Conservation (phyloP, 768 basidiomycete species). For the Tylopilus vinaceipallidus region DNA sequence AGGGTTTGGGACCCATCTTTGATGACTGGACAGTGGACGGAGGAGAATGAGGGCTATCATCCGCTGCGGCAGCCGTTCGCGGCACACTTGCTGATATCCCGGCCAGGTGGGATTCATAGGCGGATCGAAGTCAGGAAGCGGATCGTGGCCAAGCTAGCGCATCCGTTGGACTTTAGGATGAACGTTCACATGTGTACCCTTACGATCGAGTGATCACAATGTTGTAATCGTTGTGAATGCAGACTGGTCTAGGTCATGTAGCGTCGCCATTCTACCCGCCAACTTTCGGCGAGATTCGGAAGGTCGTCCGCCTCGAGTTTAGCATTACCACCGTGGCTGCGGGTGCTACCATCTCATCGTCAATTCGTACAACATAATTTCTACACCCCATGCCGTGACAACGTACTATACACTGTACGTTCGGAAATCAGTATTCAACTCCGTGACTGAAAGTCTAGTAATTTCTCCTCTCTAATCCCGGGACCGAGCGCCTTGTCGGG, state of each 20-base stretch:
- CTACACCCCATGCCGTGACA: no score
- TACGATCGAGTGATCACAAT: conserved; percentile 14
- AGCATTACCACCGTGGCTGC: no score
- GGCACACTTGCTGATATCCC: conserved; percentile 16
- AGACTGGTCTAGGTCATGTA: no score
- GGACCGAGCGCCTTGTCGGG: conserved; percentile 48
- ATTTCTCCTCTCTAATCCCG: conserved; percentile 67
- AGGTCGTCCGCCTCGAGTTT: no score
- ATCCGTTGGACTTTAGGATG: conserved; percentile 15
- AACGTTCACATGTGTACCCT: conserved; percentile 15
- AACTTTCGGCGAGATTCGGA: no score
- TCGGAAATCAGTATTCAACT: no score
- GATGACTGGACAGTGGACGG: conserved; percentile 5
- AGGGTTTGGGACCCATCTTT: conserved; percentile 23
- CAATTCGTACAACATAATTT: no score
- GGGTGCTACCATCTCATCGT: no score
- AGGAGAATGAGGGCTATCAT: conserved; percentile 9
- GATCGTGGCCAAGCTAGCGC: conserved; percentile 20
- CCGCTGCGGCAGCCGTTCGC: conserved; percentile 21
- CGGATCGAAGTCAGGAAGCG: conserved; percentile 18
- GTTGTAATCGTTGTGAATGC: no score
- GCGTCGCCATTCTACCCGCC: no score
- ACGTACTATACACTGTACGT: no score
- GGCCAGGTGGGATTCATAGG: conserved; percentile 17
- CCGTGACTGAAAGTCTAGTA: no score